Conservation (phyloP, 2,329 filamentous ascomycete genomes). For the Cyphellophora europaea region DNA sequence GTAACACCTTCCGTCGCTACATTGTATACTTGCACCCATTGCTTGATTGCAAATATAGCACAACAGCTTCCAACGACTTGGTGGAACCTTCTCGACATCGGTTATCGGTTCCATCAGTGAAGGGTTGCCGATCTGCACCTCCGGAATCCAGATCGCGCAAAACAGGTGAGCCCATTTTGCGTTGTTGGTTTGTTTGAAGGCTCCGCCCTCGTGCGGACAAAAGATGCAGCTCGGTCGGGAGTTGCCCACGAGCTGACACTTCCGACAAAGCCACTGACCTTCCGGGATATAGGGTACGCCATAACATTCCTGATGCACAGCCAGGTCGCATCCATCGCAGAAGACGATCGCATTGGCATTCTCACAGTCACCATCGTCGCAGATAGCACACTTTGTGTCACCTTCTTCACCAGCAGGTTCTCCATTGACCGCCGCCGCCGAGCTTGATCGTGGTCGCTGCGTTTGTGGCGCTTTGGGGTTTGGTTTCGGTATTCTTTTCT, state of each 20-base stretch:
- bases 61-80: conserved; percentile 81
- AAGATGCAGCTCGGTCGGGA: conserved; percentile 95
- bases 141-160: conserved; percentile 97
- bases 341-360: conserved; percentile 99
- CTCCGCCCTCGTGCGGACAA: conserved; percentile 93
- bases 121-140: conserved; percentile 88
- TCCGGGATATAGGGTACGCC: conserved; percentile 98
- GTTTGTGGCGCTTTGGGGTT: conserved; percentile 95
- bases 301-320: conserved; percentile 97
- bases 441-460: conserved; percentile 84
- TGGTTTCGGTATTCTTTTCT: conserved; percentile 93
- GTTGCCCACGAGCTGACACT: conserved; percentile 89
- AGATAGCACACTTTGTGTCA: conserved; percentile 94
- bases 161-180: conserved; percentile 95
- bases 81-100: conserved; percentile 95
- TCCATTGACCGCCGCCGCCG: conserved; percentile 88
- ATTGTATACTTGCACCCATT: conserved; percentile 98
- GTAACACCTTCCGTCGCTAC: conserved; percentile 94
- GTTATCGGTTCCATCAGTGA: conserved; percentile 98
- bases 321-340: conserved; percentile 93
- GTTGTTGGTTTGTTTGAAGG: conserved; percentile 95
- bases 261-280: conserved; percentile 94
- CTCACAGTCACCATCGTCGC: conserved; percentile 98
- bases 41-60: conserved; percentile 97
- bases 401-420: conserved; percentile 85